Base-by-base conservation (phyloP, 805 yeast species). In the Pichia eremophila region DNA sequence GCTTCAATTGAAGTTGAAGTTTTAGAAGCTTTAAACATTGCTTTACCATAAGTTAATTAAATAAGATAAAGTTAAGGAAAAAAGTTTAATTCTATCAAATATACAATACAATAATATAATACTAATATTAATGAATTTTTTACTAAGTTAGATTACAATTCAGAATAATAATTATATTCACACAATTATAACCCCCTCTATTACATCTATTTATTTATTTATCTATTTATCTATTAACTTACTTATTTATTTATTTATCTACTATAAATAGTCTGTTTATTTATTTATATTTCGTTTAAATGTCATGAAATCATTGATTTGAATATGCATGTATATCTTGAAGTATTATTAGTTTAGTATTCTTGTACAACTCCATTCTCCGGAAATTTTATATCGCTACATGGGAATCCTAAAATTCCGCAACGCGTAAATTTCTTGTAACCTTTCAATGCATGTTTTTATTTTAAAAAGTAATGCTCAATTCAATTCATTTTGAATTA, bases 1-100 rank as follows among this genome's bases (percentile, higher is more conserved):
- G 98, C 98, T 62, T 81, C 83, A 68, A 87, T 93, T 65, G 93
- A 91, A 77, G 76, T 91, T 65, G 97, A 93, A 74, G 96, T 93
- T 49, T 81, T 93, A 67, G 96, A 91, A 80, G 93, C 96, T 61
- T 77, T 91, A 67, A 84, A 85, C 68, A 78, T 83, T 59, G 81
- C 83, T 67, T 88, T 55, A 46, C 55, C 53, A 40, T 55, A 50
- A 45, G 37, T 43, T 36, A 40, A 12, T 37, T 22, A 3, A n/a
- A 19, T 22, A 8, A 18, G 37, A 29, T 12, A 7, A 22, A 19
- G 4, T 22, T 22, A 22, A 22, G 4, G 8, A 5, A 29, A 29
- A 29, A 6, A 29, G 14, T 12, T 29, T 29, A 29, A 34, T 6
- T 34, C 12, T 34, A 8, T 8, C 8, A 10, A 34, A 34, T 14